Conservation (phyloP, 2,329 filamentous ascomycete species). For the Talaromyces verruculosus region DNA sequence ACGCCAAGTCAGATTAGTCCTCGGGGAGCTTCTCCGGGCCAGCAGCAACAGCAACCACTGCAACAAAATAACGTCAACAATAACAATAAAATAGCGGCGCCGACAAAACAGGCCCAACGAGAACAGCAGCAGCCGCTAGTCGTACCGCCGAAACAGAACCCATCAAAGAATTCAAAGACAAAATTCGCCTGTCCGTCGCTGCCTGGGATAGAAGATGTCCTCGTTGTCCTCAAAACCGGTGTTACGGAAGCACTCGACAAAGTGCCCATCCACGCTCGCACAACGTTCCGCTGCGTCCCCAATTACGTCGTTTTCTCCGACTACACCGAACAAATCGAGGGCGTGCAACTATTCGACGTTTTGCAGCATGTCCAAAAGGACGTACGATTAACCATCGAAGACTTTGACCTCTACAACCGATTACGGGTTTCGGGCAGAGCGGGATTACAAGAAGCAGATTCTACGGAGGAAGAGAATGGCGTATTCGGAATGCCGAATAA, state of each 20-base stretch:
- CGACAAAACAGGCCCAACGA: constrained; percentile 13
- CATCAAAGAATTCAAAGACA: background rate
- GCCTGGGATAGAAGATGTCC: constrained; percentile 52
- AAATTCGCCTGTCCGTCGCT: constrained; percentile 34
- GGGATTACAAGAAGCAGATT: constrained; percentile 42
- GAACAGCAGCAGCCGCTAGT: constrained; percentile 10
- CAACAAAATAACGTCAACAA: background rate
- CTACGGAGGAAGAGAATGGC: constrained; percentile 41
- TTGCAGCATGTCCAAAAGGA: constrained; percentile 46
- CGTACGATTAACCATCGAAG: constrained; percentile 42
- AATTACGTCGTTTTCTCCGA: constrained; percentile 61
- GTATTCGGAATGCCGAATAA: constrained; percentile 48
- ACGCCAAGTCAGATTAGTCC: constrained; percentile 9
- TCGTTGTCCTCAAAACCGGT: constrained; percentile 60
- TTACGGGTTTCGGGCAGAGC: constrained; percentile 46
- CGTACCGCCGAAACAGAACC: background rate
- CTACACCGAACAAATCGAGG: constrained; percentile 54
- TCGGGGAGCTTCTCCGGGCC: constrained; percentile 43
- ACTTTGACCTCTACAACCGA: constrained; percentile 55
- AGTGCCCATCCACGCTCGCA: constrained; percentile 55
- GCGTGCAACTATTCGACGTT: constrained; percentile 53
- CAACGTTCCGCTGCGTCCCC: constrained; percentile 56
- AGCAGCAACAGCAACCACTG: constrained; percentile 45
- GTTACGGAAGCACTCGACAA: constrained; percentile 58
- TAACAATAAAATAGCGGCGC: background rate